Conservation (phyloP, 164 flowering plant species). For the Magnolia sinica region DNA sequence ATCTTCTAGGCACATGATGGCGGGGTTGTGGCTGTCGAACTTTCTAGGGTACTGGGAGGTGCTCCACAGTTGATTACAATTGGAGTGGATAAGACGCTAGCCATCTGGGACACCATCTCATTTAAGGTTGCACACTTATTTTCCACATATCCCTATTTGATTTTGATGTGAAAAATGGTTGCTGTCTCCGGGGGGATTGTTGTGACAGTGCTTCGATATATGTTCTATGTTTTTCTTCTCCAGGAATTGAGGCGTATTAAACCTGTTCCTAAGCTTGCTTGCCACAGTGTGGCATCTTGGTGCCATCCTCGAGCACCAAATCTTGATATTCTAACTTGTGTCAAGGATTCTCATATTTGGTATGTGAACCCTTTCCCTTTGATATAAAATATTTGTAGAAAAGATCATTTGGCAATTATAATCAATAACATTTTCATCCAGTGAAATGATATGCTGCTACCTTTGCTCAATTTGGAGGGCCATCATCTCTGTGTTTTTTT, state of each 20-base stretch:
- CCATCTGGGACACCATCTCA: slow-evolving; percentile 97
- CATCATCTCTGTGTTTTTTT: background rate
- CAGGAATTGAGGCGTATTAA: slow-evolving; percentile 94
- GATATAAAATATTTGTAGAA: background rate
- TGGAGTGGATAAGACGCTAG: slow-evolving; percentile 92
- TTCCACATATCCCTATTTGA: background rate
- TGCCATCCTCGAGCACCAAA: slow-evolving; percentile 98
- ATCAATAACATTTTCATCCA: background rate
- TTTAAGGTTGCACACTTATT: slow-evolving; percentile 60
- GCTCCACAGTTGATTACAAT: slow-evolving; percentile 94
- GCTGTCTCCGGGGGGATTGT: slow-evolving; percentile 4
- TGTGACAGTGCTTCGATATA: background rate
- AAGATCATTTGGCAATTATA: background rate
- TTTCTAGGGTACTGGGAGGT: slow-evolving; percentile 85
- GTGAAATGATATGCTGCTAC: background rate
- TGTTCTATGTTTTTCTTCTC: slow-evolving; percentile 9
- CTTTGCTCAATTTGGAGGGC: slow-evolving; percentile 6
- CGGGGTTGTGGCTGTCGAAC: slow-evolving; percentile 95
- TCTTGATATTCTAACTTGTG: slow-evolving; percentile 94
- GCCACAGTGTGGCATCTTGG: slow-evolving; percentile 99
- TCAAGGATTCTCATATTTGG: slow-evolving; percentile 99
- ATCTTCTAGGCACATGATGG: slow-evolving; percentile 92
- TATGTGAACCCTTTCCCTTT: slow-evolving; percentile 24
- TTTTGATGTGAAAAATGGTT: slow-evolving; percentile 3
- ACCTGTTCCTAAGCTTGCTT: slow-evolving; percentile 89